phyloP scores from a whole-genome alignment of 768 basidiomycete genomes.

The Amanita pseudoporphyria region DNA sequence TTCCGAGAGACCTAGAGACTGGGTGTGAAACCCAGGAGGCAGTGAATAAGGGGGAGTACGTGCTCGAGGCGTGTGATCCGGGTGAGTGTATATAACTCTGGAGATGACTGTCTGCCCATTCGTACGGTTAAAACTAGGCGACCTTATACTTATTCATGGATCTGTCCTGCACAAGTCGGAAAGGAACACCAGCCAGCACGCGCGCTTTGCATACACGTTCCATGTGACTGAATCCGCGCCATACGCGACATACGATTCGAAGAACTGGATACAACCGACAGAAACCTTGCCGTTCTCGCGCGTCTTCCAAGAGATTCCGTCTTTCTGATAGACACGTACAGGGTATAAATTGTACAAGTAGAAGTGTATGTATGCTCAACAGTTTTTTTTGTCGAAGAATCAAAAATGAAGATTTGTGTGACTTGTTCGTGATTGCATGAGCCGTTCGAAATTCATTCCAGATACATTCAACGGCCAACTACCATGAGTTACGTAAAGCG shows the following conservation, averaged over 20 bases:
- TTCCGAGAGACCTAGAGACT: conserved; percentile 24
- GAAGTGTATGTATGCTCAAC: neutral
- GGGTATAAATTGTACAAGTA: too few species aligned
- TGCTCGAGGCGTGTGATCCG: conserved; percentile 64
- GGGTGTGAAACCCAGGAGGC: conserved; percentile 13
- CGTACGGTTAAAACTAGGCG: too few species aligned
- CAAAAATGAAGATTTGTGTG: too few species aligned
- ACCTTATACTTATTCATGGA: conserved; percentile 91
- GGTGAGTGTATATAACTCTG: conserved; percentile 43
- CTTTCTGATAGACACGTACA: neutral
- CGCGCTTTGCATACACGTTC: conserved; percentile 92
- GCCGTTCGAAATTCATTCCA: too few species aligned
- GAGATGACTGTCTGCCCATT: too few species aligned
- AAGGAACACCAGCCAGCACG: conserved; percentile 68
- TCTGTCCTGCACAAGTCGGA: conserved; percentile 88
- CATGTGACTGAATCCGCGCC: conserved; percentile 83
- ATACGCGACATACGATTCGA: conserved; percentile 68
- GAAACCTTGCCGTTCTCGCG: conserved; percentile 70
- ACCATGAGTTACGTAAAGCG: too few species aligned
- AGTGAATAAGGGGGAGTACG: conserved; percentile 37
- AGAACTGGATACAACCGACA: conserved; percentile 96
- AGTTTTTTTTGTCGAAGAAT: too few species aligned
- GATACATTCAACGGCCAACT: too few species aligned
- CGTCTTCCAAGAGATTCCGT: conserved; percentile 25
- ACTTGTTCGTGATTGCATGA: too few species aligned